Evolutionary conservation across 2,329 filamentous ascomycete species (phyloP), one percentile per base, ranked within the genome.

Genomic region (Paraphoma chrysanthemicola): DNA sequence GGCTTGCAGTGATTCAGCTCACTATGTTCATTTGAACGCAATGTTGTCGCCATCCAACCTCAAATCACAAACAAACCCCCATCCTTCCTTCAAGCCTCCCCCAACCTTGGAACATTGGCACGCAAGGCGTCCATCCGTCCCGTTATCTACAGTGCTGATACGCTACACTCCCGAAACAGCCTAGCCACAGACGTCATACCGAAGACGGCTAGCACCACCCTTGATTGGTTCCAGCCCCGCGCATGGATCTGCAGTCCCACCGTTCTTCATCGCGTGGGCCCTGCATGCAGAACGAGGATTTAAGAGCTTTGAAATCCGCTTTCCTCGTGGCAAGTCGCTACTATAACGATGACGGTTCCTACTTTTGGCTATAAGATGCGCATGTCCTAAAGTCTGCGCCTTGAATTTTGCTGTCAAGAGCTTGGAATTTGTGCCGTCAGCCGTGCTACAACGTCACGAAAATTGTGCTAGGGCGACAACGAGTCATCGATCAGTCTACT

Each of bases 201-300:
- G 28, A 53, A 69, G 28, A 33, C 23, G 50, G 59, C 60, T 70
- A 70, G 67, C 48, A 48, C 44, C 9, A 11, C 29, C 51, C 51
- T 57, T 51, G 29, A 63, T 66, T 67, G 60, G 65, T 44, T 39
- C 58, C 54, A 68, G 68, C 66, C 70, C 69, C 70, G 62, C 68
- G 33, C 50, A 41, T 56, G 30, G 56, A 64, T 68, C 62, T 59
- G 62, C 57, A 44, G 39, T 18, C 18, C 23, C 23, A 23, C 23
- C 23, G 23, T 23, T 23, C 41, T 30, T 31, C 14, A 14, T 10
- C 36, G 47, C 28, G 48, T 51, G 39, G 48, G 48, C 14, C 39
- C 16, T 42, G 39, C 42, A 44, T n/a, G 44, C 23, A 4, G 23
- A 30, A 16, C 46, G 56, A 66, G 57, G 53, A 59, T 66, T 66